Evolutionary conservation across 2,329 filamentous ascomycete genomes (phyloP).

Genomic region (Mollisiaceae sp.): DNA sequence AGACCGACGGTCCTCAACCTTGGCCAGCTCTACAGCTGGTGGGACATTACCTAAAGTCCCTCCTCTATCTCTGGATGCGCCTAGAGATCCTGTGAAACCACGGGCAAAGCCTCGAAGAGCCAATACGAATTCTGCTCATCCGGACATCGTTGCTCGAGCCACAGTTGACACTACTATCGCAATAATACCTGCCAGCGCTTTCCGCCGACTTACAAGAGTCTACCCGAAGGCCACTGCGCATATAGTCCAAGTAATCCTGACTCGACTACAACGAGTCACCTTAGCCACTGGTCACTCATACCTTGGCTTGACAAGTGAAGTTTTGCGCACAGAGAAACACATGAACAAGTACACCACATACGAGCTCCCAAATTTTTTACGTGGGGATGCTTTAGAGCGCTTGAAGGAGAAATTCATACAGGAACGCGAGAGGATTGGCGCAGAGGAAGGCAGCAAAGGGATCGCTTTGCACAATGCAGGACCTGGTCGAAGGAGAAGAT

Average conservation of each 20-base stretch:
- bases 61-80: slow-evolving; percentile 71
- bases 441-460: slow-evolving; percentile 85
- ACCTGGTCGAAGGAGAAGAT: slow-evolving; percentile 68
- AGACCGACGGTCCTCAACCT: slow-evolving; percentile 37
- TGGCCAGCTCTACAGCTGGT: slow-evolving; percentile 42
- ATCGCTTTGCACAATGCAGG: slow-evolving; percentile 90
- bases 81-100: slow-evolving; percentile 35
- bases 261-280: slow-evolving; percentile 91
- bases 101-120: slow-evolving; percentile 48
- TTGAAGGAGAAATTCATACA: slow-evolving; percentile 91
- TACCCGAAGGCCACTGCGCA: slow-evolving; percentile 97
- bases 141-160: slow-evolving; percentile 94
- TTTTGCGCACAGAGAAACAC: slow-evolving; percentile 87
- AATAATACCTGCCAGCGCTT: slow-evolving; percentile 96
- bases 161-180: slow-evolving; percentile 97
- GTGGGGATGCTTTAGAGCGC: slow-evolving; percentile 80
- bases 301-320: slow-evolving; percentile 87
- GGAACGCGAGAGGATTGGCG: slow-evolving; percentile 81
- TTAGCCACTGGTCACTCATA: slow-evolving; percentile 95
- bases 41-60: slow-evolving; percentile 67
- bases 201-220: slow-evolving; percentile 86
- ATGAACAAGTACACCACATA: slow-evolving; percentile 94
- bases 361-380: slow-evolving; percentile 87
- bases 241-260: slow-evolving; percentile 96
- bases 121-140: slow-evolving; percentile 80